Conservation (phyloP, 2,329 filamentous ascomycete species). For the Periconia digitata region DNA sequence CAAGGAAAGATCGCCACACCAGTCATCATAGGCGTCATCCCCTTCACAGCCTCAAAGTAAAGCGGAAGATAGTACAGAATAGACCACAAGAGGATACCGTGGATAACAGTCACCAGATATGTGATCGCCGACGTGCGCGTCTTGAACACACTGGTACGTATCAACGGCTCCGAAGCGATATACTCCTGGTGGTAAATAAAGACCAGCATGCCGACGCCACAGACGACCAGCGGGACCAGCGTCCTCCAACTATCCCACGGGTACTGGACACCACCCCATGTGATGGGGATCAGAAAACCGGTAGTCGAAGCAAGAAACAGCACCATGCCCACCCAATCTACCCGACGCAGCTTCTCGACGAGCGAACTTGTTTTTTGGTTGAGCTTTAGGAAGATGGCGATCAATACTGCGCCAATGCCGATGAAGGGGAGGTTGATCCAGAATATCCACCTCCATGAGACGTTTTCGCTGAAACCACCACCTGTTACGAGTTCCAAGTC, state of each 20-base stretch:
- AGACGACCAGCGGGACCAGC: constrained; percentile 62
- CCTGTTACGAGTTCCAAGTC: constrained; percentile 25
- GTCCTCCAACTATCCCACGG: constrained; percentile 64
- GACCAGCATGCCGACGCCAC: constrained; percentile 52
- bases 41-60: constrained; percentile 47
- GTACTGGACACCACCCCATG: constrained; percentile 68
- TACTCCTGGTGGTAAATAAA: constrained; percentile 60
- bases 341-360: constrained; percentile 51
- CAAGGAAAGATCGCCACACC: constrained; percentile 46
- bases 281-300: constrained; percentile 62
- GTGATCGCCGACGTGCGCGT: constrained; percentile 54
- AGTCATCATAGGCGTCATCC: constrained; percentile 40
- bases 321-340: constrained; percentile 65
- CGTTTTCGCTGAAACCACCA: constrained; percentile 56
- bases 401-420: constrained; percentile 51
- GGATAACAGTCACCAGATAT: constrained; percentile 58
- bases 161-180: constrained; percentile 54
- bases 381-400: constrained; percentile 58
- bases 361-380: constrained; percentile 52
- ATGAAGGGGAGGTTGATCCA: constrained; percentile 65
- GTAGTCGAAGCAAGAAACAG: constrained; percentile 63
- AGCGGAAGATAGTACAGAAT: constrained; percentile 48
- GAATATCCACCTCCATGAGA: constrained; percentile 65
- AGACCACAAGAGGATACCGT: constrained; percentile 54
- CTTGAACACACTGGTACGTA: constrained; percentile 50